A percentile compares a stretch with the other conserved stretches of the same genome.
Evolutionary conservation across 441 rosid genomes (phyloP).

Genomic region (Omphalea diandra): DNA sequence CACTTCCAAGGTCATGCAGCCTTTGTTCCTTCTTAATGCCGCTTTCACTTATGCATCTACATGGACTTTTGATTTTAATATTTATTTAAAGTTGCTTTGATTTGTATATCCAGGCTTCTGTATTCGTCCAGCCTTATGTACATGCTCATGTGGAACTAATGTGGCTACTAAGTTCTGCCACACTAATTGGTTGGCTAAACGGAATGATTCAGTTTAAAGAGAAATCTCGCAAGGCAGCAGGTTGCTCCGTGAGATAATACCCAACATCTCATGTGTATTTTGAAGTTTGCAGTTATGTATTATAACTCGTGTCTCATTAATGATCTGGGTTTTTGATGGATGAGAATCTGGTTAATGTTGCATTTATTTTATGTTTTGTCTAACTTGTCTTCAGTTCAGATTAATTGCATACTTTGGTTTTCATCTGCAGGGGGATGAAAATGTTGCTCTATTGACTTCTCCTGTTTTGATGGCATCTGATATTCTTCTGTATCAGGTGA

Average conservation of each 20-base stretch:
- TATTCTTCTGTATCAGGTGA: constrained; percentile 89
- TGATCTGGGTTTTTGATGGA: not conserved
- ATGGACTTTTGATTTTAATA: not conserved
- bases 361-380: not conserved
- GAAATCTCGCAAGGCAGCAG: constrained; percentile 84
- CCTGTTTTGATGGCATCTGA: constrained; percentile 92
- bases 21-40: constrained; percentile 19
- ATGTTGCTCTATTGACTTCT: constrained; percentile 84
- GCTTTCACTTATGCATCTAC: not conserved
- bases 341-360: not conserved
- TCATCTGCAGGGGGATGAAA: constrained; percentile 72
- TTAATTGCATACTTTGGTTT: constrained; percentile 17
- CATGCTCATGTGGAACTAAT: constrained; percentile 77
- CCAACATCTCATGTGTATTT: not conserved
- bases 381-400: not conserved
- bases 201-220: constrained; percentile 95
- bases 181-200: constrained; percentile 88
- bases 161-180: constrained; percentile 77
- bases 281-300: constrained; percentile 10
- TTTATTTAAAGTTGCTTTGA: constrained; percentile 9
- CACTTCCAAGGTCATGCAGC: constrained; percentile 54
- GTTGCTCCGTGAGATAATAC: constrained; percentile 31
- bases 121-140: constrained; percentile 88
- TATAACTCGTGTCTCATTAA: constrained; percentile 1
- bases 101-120: constrained; percentile 68